A percentile compares a stretch with the other conserved stretches of the same genome.
These are phyloP conservation scores for Spongiforma sp. DNA, from an alignment of 1,284 basidiomycete genomes.

Conservation along the genomic window DNA sequence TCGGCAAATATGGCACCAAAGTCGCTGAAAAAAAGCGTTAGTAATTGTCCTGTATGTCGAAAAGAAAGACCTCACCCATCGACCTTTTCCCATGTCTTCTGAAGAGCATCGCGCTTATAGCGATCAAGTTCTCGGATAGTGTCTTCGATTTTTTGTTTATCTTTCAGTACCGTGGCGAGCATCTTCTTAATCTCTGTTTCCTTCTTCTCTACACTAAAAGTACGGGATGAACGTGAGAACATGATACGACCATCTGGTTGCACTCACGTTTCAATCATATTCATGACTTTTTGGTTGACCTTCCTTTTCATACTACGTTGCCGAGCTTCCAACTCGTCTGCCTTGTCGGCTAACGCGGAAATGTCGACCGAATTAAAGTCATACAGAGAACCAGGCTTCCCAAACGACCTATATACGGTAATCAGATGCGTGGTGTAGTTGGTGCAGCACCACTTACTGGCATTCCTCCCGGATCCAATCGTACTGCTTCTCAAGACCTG, in stretches of 20 bases:
- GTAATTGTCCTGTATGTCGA: background rate
- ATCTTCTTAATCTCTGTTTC: slow-evolving; percentile 89
- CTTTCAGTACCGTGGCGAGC: slow-evolving; percentile 88
- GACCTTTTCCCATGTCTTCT: slow-evolving; percentile 97
- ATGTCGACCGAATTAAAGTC: slow-evolving; percentile 85
- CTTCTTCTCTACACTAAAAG: slow-evolving; percentile 89
- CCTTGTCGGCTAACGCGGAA: slow-evolving; percentile 64
- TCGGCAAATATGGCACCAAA: slow-evolving; percentile 98
- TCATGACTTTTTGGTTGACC: slow-evolving; percentile 94
- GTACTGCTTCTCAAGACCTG: slow-evolving; percentile 79
- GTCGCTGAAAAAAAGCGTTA: slow-evolving; percentile 59
- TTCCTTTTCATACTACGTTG: slow-evolving; percentile 94
- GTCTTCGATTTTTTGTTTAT: slow-evolving; percentile 96
- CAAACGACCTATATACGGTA: slow-evolving; percentile 66
- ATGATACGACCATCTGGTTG: background rate
- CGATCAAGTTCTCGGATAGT: slow-evolving; percentile 94
- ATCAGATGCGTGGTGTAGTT: background rate
- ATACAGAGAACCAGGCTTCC: slow-evolving; percentile 81
- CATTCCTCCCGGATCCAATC: slow-evolving; percentile 92
- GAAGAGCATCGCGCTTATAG: slow-evolving; percentile 93
- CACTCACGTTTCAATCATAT: slow-evolving; percentile 91
- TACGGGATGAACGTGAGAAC: background rate
- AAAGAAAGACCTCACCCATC: slow-evolving; percentile 66
- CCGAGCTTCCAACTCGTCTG: slow-evolving; percentile 78
- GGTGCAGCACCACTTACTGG: slow-evolving; percentile 50